These are phyloP conservation scores for Solanum chaucha DNA, from an alignment of 257 asterid genomes.

Conservation along the genomic window DNA sequence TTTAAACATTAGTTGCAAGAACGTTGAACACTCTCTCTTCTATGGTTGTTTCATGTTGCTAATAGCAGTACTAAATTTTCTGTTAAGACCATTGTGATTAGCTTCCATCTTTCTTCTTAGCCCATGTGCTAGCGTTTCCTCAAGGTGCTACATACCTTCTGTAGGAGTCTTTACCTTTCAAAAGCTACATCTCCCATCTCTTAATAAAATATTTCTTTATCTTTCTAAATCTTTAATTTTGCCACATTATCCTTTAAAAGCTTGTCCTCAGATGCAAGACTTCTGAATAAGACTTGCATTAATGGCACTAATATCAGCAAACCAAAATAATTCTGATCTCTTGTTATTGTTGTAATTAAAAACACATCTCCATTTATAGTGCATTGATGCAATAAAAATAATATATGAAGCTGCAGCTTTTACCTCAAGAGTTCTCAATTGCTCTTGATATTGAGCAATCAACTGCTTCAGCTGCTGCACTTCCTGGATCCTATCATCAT, in stretches of 20 bases:
- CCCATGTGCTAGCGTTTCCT: neutral
- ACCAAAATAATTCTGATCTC: neutral
- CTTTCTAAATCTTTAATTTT: neutral
- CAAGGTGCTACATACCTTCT: neutral
- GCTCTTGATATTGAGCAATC: slow-evolving; percentile 60
- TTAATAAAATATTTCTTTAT: neutral
- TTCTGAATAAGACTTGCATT: neutral
- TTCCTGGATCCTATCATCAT: slow-evolving; percentile 53
- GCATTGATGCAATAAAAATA: neutral
- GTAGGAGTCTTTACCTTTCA: neutral
- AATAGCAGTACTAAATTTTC: neutral
- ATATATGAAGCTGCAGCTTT: neutral
- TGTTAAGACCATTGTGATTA: neutral
- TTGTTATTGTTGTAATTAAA: neutral
- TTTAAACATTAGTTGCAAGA: neutral
- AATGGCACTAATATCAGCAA: neutral
- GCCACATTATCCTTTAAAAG: neutral
- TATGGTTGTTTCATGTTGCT: neutral
- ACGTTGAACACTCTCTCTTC: neutral
- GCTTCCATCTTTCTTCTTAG: neutral
- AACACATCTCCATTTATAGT: neutral
- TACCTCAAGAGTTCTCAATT: slow-evolving; percentile 68
- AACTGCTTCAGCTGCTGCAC: slow-evolving; percentile 62
- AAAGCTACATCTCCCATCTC: neutral
- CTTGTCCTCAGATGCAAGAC: neutral